Conservation (phyloP, 345 rosid genomes). For the Combretum micranthum region DNA sequence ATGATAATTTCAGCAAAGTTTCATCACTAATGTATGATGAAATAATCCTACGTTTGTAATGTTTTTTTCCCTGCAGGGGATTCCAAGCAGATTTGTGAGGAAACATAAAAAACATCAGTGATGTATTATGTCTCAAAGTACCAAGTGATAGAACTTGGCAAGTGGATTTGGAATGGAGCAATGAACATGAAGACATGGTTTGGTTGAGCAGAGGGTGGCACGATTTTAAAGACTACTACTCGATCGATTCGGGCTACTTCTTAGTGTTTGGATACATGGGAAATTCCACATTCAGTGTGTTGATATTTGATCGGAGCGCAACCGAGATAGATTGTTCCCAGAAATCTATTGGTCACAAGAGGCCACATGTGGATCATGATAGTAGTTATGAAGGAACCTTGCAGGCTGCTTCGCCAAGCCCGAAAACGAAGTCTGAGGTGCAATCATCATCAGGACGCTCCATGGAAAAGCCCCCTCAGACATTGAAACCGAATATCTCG, state of each 20-base stretch:
- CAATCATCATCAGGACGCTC: no score
- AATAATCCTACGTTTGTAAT: background rate
- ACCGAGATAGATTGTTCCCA: conserved; percentile 3
- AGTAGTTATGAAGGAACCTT: no score
- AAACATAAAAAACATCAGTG: background rate
- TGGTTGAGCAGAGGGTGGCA: conserved; percentile 3
- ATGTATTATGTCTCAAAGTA: conserved; percentile 4
- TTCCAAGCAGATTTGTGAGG: conserved; percentile 1
- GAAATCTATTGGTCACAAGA: background rate
- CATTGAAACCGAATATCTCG: no score
- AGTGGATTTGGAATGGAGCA: background rate
- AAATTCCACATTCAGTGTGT: background rate
- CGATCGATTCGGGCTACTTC: background rate
- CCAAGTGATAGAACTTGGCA: conserved; percentile 6
- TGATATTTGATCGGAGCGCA: conserved; percentile 1
- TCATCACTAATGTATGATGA: no score
- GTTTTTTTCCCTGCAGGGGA: background rate
- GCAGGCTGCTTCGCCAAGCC: no score
- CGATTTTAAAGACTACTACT: background rate
- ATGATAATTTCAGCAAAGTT: no score
- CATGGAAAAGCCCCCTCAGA: no score
- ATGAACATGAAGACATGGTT: background rate
- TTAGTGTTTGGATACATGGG: conserved; percentile 2
- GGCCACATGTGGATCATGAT: background rate
- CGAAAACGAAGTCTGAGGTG: no score